phyloP scores from a whole-genome alignment of 345 rosid species.

The Sisymbrium irio region DNA sequence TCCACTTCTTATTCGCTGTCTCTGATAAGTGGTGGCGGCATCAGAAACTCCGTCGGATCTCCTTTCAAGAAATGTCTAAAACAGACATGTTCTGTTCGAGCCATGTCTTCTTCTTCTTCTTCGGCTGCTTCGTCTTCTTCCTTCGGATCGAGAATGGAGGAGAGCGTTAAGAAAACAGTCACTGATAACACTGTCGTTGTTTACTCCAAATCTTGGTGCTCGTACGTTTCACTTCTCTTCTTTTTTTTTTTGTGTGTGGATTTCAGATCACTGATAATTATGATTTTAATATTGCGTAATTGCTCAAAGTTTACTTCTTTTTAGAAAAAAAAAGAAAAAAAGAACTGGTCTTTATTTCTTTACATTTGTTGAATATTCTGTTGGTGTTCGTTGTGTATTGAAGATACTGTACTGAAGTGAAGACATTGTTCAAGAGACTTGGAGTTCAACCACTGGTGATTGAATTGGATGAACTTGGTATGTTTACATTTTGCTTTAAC shows the following conservation, averaged over 20 bases:
- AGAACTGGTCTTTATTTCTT: too few species aligned
- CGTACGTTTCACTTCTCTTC: constrained; percentile 53
- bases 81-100: constrained; percentile 44
- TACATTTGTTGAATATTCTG: not conserved
- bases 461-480: constrained; percentile 93
- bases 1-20: constrained; percentile 18
- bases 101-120: constrained; percentile 36
- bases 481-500: constrained; percentile 17
- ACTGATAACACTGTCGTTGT: constrained; percentile 76
- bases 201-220: constrained; percentile 96
- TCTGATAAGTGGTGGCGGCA: not conserved
- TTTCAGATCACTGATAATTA: not conserved
- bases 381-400: constrained; percentile 11
- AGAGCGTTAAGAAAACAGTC: constrained; percentile 63
- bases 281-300: not conserved
- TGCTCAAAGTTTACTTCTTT: too few species aligned
- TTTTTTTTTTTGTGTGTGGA: not conserved
- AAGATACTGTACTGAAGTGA: constrained; percentile 94
- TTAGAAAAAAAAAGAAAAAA: too few species aligned
- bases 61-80: constrained; percentile 31
- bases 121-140: constrained; percentile 59
- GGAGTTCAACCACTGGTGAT: constrained; percentile 74
- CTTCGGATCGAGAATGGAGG: constrained; percentile 85
- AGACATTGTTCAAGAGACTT: constrained; percentile 68
- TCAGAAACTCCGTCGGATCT: constrained; percentile 25